Base-by-base conservation (phyloP, 768 basidiomycete genomes). In the Chlorophyllum brunneum region DNA sequence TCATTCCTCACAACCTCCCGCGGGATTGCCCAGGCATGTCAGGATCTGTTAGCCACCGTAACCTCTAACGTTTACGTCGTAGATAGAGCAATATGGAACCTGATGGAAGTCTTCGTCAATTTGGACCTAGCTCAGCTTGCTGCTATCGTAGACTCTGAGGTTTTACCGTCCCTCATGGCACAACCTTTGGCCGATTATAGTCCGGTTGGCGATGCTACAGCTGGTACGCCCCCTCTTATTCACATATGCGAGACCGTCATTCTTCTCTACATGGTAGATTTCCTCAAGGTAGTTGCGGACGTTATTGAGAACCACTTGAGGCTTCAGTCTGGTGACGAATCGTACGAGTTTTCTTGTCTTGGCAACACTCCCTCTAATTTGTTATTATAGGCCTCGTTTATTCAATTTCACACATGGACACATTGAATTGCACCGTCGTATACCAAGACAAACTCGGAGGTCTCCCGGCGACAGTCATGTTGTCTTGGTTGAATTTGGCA, bases 81-180 rank as follows among this genome's bases (percentile, higher is more conserved):
- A 83, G 83, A 74, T 8, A 66, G 68, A 27, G 66, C 75, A 4
- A 65, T 86, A 47, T 82, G 78, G 75, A 72, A 74, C 23, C 64
- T 88, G 37, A 70, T 85, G 39, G 86, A 88, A 62, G 72, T 85
- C 38, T 87, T 83, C 61, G 77, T 80, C 2, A 79, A 86, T 57
- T 76, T 90, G 72, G 87, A 90, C 57, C 68, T 86, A 9, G 85
- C 81, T 4, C 71, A 76, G 11, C 60, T 88, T 9, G 73, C 77
- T 29, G 75, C 80, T 31, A 74, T 89, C 18, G 72, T 78, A 27
- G 78, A 81, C 34, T 77, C 77, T 27, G 70, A 75, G 9, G 67
- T 75, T 4, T 64, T 86, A 22, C 66, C 72, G 2, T 74, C 74
- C 0, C 72, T 85, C 48, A 62, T 70, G 2, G 71, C 78, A 4